phyloP scores from a whole-genome alignment of 495 filamentous ascomycete species.

The Staphylotrichum longicolle region DNA sequence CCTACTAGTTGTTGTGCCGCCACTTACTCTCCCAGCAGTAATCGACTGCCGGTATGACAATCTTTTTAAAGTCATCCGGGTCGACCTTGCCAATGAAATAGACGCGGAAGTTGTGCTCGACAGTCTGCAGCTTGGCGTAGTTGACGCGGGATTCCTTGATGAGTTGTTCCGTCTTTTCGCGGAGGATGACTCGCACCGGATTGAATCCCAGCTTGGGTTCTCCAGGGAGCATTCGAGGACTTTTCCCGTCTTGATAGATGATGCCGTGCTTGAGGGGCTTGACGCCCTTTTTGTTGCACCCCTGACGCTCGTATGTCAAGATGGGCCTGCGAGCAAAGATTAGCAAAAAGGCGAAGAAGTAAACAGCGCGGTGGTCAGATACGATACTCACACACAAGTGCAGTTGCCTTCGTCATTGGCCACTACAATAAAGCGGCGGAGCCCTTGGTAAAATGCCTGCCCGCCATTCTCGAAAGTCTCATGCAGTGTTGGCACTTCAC shows the following conservation, averaged over 20 bases:
- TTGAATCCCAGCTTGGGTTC: slow-evolving; percentile 45
- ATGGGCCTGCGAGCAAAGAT: slow-evolving; percentile 40
- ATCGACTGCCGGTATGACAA: slow-evolving; percentile 43
- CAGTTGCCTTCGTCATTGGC: slow-evolving; percentile 48
- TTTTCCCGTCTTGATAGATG: slow-evolving; percentile 33
- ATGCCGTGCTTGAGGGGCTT: slow-evolving; percentile 49
- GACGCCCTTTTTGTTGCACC: slow-evolving; percentile 46
- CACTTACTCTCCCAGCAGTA: slow-evolving; percentile 46
- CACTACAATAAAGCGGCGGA: slow-evolving; percentile 49
- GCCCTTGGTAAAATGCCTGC: slow-evolving; percentile 40
- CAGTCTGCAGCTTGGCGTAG: slow-evolving; percentile 46
- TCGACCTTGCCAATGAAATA: slow-evolving; percentile 45
- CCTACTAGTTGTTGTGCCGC: slow-evolving; percentile 19
- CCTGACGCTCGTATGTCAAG: slow-evolving; percentile 46
- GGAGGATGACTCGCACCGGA: slow-evolving; percentile 37
- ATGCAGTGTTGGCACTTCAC: slow-evolving; percentile 33
- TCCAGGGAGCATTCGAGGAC: slow-evolving; percentile 32
- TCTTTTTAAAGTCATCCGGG: slow-evolving; percentile 32
- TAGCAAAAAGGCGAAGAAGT: slow-evolving; percentile 1
- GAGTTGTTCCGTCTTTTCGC: slow-evolving; percentile 39
- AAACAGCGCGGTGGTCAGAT: too few species aligned
- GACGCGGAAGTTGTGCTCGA: slow-evolving; percentile 50
- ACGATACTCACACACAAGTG: slow-evolving; percentile 47
- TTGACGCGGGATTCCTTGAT: slow-evolving; percentile 47
- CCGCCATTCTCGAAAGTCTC: slow-evolving; percentile 24